Base-by-base conservation (phyloP, 495 filamentous ascomycete species). In the Penicillium desertorum region DNA sequence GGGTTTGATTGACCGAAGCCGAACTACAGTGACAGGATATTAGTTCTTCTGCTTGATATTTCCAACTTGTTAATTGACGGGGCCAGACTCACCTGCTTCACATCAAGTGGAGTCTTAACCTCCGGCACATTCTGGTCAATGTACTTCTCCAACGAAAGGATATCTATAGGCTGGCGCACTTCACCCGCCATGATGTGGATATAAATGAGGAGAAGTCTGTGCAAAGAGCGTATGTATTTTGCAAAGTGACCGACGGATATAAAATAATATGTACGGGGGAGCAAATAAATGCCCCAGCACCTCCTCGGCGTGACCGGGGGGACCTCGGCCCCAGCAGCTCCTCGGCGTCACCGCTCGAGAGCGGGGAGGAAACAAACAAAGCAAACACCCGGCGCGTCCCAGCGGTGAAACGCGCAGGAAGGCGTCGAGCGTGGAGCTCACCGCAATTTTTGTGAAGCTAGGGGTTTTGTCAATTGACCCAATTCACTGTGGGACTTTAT, bases 1-100 rank as follows among this genome's bases (percentile, higher is more conserved):
- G 94, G 94, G 69, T 98, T 98, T 45, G 90, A 96, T 75, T 98
- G 94, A 51, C 94, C 94, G 68, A 93, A 98, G 62, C 91, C 89
- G 67, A 97, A 98, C 88, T 97, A 71, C 42, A 29, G 32, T 11
- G 4, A 16, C 27, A 25, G 17, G 10, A 42, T 27, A 14, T 64
- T 37, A 52, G 39, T 23, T 20, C 11, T 20, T 10, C 27, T 32
- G 5, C 37, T 22, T 43, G 32, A 14, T 22, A 10, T 19, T 29
- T 9, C 0, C 46, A 3, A 12, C 14, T 45, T 10, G n/a, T n/a
- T 23, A 12, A 22, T 23, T 29, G 11, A 51, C 23, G 10, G 23
- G 32, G 19, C 20, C 22, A 30, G 17, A 59, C 76, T 53, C 76
- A 90, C 91, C 86, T 97, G 94, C 73, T 96, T 91, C 62, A 96